Conservation (phyloP, 305 asterid genomes). For the Ruellia speciosa region DNA sequence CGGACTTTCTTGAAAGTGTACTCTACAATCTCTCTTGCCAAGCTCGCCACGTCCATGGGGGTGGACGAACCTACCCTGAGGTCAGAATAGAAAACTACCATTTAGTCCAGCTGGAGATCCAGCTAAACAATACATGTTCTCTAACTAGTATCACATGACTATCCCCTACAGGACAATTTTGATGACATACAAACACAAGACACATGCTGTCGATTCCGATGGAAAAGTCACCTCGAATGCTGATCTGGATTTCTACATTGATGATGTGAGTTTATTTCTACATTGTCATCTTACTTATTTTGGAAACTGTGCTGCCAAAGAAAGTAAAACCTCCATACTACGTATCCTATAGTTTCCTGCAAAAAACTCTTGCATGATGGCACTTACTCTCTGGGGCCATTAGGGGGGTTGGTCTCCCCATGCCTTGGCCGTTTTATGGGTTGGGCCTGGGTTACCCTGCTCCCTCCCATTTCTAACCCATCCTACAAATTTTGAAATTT, state of each 20-base stretch:
- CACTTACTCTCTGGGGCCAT: no score
- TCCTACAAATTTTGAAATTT: neutral
- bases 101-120: neutral
- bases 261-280: slow-evolving; percentile 47
- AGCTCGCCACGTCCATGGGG: slow-evolving; percentile 74
- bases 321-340: no score
- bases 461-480: no score
- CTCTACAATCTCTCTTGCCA: slow-evolving; percentile 71
- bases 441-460: no score
- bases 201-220: slow-evolving; percentile 67
- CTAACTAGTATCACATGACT: neutral
- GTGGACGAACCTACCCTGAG: slow-evolving; percentile 86
- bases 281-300: neutral
- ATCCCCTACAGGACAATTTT: slow-evolving; percentile 57
- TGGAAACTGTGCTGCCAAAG: neutral
- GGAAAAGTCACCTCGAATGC: slow-evolving; percentile 76
- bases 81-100: slow-evolving; percentile 23
- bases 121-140: no score
- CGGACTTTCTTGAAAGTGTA: slow-evolving; percentile 79
- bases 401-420: no score
- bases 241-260: slow-evolving; percentile 70
- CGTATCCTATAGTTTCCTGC: neutral
- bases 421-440: no score
- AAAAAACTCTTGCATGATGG: no score
- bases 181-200: slow-evolving; percentile 90